phyloP scores from a whole-genome alignment of 1,284 basidiomycete genomes.

The Coniferiporia sulphurascens region DNA sequence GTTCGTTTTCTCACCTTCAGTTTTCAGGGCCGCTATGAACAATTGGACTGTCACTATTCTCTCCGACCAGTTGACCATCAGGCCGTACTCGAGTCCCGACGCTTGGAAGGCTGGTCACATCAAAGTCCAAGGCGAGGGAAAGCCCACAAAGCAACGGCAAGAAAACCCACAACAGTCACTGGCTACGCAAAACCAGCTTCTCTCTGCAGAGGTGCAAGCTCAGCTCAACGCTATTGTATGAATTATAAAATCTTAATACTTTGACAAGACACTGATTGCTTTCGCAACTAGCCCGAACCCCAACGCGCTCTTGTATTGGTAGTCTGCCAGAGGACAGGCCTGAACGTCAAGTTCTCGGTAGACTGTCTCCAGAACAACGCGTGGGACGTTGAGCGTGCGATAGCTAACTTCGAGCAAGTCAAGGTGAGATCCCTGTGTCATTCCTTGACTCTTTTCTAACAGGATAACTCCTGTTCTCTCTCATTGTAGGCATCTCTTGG shows the following conservation, averaged over 20 bases:
- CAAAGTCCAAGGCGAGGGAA: conserved; percentile 49
- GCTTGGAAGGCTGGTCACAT: conserved; percentile 75
- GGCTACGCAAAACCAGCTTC: conserved; percentile 17
- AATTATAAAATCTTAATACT: conserved; percentile 22
- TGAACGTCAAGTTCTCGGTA: conserved; percentile 73
- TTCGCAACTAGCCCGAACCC: conserved; percentile 47
- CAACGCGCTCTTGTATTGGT: conserved; percentile 65
- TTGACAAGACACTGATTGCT: conserved; percentile 8
- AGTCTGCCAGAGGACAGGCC: conserved; percentile 62
- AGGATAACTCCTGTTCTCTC: background rate
- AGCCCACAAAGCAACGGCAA: conserved; percentile 21
- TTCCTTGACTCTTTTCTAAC: background rate
- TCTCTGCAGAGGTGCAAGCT: conserved; percentile 36
- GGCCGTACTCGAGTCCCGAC: conserved; percentile 77
- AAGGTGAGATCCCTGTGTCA: conserved; percentile 45
- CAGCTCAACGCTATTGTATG: conserved; percentile 53
- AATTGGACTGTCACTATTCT: conserved; percentile 92
- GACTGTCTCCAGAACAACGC: conserved; percentile 78
- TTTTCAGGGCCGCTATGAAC: conserved; percentile 62
- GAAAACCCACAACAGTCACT: conserved; percentile 20
- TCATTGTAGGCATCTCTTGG: conserved; percentile 8
- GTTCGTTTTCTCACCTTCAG: conserved; percentile 6
- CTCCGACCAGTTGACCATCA: conserved; percentile 83
- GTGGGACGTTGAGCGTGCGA: conserved; percentile 74
- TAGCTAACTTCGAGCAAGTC: conserved; percentile 80